phyloP scores from a whole-genome alignment of 1,139 yeast species.

The Petasospora rhodanensis region DNA sequence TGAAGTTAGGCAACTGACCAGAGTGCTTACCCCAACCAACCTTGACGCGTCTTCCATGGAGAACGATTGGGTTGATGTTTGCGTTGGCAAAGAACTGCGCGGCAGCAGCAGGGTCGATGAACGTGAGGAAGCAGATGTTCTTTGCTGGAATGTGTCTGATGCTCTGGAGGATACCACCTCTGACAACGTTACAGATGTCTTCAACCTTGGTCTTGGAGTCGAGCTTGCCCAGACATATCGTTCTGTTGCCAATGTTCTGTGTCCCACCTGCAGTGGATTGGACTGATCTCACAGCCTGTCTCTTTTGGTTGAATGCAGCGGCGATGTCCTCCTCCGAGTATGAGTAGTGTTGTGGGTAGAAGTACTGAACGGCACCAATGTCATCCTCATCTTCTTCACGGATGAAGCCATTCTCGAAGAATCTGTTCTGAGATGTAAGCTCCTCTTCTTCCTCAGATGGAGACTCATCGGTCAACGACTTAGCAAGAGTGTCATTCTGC shows the following conservation, averaged over 20 bases:
- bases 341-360: conserved; percentile 12
- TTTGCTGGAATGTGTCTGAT: conserved; percentile 71
- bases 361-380: conserved; percentile 5
- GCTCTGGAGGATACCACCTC: conserved; percentile 76
- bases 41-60: conserved; percentile 68
- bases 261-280: conserved; percentile 71
- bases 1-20: conserved; percentile 70
- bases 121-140: conserved; percentile 78
- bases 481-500: conserved; percentile 12
- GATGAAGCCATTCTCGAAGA: conserved; percentile 6
- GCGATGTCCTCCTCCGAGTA: conserved; percentile 17
- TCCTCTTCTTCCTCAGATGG: conserved; percentile 9
- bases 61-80: conserved; percentile 68
- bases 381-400: conserved; percentile 11
- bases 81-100: conserved; percentile 81
- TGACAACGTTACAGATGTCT: conserved; percentile 77
- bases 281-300: conserved; percentile 68
- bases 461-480: conserved; percentile 18
- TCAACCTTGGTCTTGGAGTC: conserved; percentile 76
- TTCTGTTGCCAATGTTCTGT: conserved; percentile 69
- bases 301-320: conserved; percentile 50
- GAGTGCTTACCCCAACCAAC: conserved; percentile 87
- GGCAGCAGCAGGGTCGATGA: conserved; percentile 76
- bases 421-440: conserved; percentile 4
- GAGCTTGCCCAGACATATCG: conserved; percentile 71